Conservation (phyloP, 2,329 filamentous ascomycete species). For the Teratosphaeria viscida region DNA sequence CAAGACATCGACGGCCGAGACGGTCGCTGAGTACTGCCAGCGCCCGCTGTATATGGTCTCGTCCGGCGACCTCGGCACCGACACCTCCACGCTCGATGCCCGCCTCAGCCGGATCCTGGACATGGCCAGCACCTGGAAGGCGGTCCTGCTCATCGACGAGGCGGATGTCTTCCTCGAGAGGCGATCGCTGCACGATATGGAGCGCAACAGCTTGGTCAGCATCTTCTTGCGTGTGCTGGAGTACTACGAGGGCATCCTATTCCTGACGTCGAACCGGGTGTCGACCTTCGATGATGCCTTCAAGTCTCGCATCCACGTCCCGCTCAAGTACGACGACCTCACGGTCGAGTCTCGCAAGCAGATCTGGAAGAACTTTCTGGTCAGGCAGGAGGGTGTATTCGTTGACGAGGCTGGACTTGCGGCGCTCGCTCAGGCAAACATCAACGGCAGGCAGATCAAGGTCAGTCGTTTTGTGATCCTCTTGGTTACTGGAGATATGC, state of each 20-base stretch:
- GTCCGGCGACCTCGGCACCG: constrained; percentile 24
- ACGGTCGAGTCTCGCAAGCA: constrained; percentile 20
- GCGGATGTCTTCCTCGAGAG: constrained; percentile 76
- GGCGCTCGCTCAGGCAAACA: constrained; percentile 12
- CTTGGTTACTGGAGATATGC: constrained; percentile 8
- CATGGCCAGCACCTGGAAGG: constrained; percentile 78
- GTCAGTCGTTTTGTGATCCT: background rate
- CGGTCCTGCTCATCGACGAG: constrained; percentile 75
- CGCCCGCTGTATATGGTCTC: constrained; percentile 34
- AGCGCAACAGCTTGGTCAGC: constrained; percentile 67
- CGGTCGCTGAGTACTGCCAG: constrained; percentile 25
- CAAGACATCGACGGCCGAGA: constrained; percentile 33
- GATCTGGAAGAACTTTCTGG: constrained; percentile 38
- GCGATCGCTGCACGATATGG: constrained; percentile 68
- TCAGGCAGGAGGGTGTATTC: constrained; percentile 6
- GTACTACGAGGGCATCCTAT: constrained; percentile 34
- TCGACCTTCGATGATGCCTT: constrained; percentile 31
- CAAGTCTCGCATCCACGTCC: constrained; percentile 27
- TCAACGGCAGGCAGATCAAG: constrained; percentile 24
- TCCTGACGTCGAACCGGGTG: constrained; percentile 33
- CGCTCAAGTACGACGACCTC: constrained; percentile 19
- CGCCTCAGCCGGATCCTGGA: constrained; percentile 51
- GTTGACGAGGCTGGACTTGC: constrained; percentile 12
- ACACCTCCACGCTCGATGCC: constrained; percentile 37
- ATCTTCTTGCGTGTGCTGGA: constrained; percentile 29